phyloP scores from a whole-genome alignment of 495 filamentous ascomycete genomes.

The Penicillium goetzii region DNA sequence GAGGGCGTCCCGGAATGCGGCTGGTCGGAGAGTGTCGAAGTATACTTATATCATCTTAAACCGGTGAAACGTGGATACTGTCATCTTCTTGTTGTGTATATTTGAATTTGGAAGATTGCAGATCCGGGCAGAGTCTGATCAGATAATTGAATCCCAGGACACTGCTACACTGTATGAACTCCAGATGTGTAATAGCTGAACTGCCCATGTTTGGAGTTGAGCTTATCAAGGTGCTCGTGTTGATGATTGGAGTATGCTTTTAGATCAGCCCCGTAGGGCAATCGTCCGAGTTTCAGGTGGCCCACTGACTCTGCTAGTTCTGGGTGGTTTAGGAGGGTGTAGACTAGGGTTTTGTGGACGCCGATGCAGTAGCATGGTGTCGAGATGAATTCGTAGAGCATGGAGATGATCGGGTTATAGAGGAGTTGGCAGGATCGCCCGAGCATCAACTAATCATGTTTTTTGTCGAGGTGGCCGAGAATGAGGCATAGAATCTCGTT shows the following conservation, averaged over 20 bases:
- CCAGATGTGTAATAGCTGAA: neutral
- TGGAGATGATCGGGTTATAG: neutral
- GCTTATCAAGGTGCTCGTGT: neutral
- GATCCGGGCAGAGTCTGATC: neutral
- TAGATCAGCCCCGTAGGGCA: neutral
- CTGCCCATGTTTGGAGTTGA: neutral
- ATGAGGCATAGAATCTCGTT: neutral
- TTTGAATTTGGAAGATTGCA: neutral
- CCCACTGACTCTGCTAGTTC: neutral
- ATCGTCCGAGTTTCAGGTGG: neutral
- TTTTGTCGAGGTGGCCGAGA: neutral
- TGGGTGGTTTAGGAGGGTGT: conserved; percentile 2
- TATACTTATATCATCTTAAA: neutral
- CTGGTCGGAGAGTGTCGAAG: neutral
- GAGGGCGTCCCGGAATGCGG: neutral
- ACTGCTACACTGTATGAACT: neutral
- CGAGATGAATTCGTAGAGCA: conserved; percentile 6
- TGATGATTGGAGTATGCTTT: neutral
- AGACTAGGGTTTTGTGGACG: conserved; percentile 3
- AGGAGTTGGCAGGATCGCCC: neutral
- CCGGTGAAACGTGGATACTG: neutral
- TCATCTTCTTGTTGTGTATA: neutral
- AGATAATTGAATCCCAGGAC: neutral
- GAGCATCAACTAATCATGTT: neutral
- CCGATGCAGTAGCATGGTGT: neutral